Evolutionary conservation across 805 yeast genomes (phyloP), one percentile per base, ranked within the genome.

Genomic region (Yarrowia sp.): DNA sequence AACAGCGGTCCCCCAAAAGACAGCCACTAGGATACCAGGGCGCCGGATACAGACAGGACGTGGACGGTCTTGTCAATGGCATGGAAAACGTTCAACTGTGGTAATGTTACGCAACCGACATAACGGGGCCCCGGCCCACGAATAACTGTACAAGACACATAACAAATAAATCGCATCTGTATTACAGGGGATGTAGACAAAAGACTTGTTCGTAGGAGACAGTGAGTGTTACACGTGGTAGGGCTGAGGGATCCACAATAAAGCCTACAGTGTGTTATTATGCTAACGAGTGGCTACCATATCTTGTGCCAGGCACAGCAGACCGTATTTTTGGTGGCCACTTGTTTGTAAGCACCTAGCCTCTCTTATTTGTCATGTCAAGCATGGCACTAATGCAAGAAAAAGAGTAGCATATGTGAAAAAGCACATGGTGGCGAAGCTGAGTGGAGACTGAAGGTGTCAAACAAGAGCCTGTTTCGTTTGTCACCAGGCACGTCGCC

Each of bases 1-100:
- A 45, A 12, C 67, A 41, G 48, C 46, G 48, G 16, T 41, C 56
- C 32, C 56, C 67, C 36, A 63, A 63, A 22, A 36, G 46, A 26
- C 67, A 63, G 52, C 55, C 67, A 11, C 42, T 42, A 5, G 61
- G 45, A 11, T 63, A 66, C 56, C 46, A 56, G 63, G 48, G 48
- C 16, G 45, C 63, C 8, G 69, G 52, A 15, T 66, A 64, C 46
- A 12, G 69, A 19, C 68, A 19, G 38, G 55, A 48, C 48, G 56
- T 48, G 46, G 67, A 63, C 15, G 67, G 67, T 19, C 36, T 63
- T 38, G 48, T 49, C 56, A 63, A 63, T 26, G 67, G 67, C 45
- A 40, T 63, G 55, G 67, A 63, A 63, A 63, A 63, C 35, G 55
- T 63, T 10, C 67, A 63, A 40, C 41, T 63, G 43, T 63, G 67